These are phyloP conservation scores for Triangularia verruculosa DNA, from an alignment of 2,329 filamentous ascomycete species.

Conservation along the genomic window DNA sequence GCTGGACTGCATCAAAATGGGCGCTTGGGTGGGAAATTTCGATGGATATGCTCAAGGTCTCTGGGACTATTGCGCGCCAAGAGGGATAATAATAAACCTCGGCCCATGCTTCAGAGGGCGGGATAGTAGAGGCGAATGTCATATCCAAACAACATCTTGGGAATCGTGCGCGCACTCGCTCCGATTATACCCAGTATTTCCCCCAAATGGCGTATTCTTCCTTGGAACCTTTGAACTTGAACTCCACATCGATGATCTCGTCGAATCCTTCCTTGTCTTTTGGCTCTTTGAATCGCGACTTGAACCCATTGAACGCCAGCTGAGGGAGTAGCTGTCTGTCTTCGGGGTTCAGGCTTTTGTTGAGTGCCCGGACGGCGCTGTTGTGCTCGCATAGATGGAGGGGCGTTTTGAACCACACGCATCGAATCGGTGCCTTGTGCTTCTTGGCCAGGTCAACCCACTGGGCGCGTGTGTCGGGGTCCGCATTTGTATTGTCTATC, in stretches of 20 bases:
- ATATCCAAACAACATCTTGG: neutral
- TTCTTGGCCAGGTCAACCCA: conserved; percentile 76
- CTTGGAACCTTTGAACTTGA: conserved; percentile 68
- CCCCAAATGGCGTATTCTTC: conserved; percentile 71
- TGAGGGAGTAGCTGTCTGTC: conserved; percentile 68
- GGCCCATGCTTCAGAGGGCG: neutral
- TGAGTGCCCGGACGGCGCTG: conserved; percentile 74
- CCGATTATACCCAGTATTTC: conserved; percentile 67
- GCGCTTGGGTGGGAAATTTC: neutral
- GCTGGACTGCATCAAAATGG: neutral
- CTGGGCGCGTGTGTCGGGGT: conserved; percentile 69
- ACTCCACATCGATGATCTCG: conserved; percentile 73
- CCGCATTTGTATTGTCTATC: conserved; percentile 92
- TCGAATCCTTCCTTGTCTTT: conserved; percentile 74
- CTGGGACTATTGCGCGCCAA: neutral
- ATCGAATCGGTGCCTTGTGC: conserved; percentile 71
- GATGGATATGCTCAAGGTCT: too few relatives aligned
- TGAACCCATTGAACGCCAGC: conserved; percentile 76
- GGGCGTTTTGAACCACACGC: conserved; percentile 77
- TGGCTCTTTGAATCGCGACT: conserved; percentile 70
- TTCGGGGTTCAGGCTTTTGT: conserved; percentile 73
- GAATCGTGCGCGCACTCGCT: neutral
- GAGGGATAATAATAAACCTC: neutral
- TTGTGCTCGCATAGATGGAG: conserved; percentile 77
- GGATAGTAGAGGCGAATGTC: neutral